A percentile compares a stretch with the other conserved stretches of the same genome.
Evolutionary conservation across 2,329 filamentous ascomycete species (phyloP).

Genomic region (Penicillium sp.): DNA sequence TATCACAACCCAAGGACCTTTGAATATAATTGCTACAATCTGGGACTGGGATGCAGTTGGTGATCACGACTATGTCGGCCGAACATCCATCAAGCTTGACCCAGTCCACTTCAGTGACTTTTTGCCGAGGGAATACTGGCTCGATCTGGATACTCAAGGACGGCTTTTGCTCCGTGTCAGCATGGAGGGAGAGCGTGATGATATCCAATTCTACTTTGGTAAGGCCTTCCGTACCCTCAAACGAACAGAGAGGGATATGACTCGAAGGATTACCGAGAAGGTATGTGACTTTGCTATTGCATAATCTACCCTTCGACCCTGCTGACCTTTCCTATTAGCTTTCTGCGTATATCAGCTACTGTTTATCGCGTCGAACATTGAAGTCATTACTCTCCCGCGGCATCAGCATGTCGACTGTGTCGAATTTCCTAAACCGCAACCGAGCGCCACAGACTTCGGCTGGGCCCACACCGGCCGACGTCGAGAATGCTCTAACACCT

Average conservation of each 20-base stretch:
- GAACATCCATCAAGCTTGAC: conserved; percentile 97
- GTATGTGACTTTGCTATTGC: conserved; percentile 48
- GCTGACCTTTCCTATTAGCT: conserved; percentile 56
- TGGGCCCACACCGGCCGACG: conserved; percentile 67
- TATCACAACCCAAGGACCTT: conserved; percentile 84
- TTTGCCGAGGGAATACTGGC: conserved; percentile 93
- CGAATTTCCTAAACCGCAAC: conserved; percentile 63
- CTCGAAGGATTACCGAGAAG: conserved; percentile 96
- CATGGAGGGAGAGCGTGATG: conserved; percentile 98
- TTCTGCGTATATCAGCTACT: conserved; percentile 87
- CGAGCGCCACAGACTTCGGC: conserved; percentile 51
- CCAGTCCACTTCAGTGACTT: conserved; percentile 97
- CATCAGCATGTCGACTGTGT: conserved; percentile 70
- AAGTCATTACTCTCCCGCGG: conserved; percentile 72
- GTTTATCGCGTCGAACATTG: conserved; percentile 79
- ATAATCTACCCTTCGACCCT: background rate
- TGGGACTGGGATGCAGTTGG: conserved; percentile 99
- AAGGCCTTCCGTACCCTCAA: conserved; percentile 95
- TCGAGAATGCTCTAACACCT: conserved; percentile 78
- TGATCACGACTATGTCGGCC: conserved; percentile 94
- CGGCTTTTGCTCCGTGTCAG: conserved; percentile 85
- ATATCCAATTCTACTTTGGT: conserved; percentile 98
- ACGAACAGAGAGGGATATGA: conserved; percentile 96
- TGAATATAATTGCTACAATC: conserved; percentile 94
- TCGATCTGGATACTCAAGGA: conserved; percentile 94